phyloP scores from a whole-genome alignment of 768 basidiomycete genomes.

The Stropharia rugosoannulata region DNA sequence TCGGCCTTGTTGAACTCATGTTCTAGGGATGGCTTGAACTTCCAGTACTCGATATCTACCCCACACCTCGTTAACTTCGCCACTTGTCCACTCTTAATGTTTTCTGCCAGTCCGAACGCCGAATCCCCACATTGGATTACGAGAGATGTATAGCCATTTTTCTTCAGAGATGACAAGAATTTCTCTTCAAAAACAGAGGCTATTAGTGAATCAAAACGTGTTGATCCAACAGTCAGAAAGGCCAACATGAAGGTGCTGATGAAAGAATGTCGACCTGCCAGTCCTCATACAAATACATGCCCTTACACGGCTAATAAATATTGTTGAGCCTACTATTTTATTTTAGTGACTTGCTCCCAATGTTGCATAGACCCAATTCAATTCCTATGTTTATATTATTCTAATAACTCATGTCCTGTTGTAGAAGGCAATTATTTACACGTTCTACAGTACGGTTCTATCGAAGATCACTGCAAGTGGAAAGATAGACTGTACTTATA shows the following conservation, averaged over 20 bases:
- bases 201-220: conserved; percentile 77
- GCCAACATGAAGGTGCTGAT: conserved; percentile 35
- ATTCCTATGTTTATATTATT: no score
- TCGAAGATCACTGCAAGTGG: no score
- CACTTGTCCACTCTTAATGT: conserved; percentile 27
- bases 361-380: no score
- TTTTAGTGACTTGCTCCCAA: no score
- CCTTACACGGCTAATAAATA: no score
- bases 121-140: conserved; percentile 83
- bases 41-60: conserved; percentile 63
- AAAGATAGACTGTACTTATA: no score
- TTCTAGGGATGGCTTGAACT: conserved; percentile 72
- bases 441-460: no score
- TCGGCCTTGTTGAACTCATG: conserved; percentile 65
- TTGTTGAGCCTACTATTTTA: no score
- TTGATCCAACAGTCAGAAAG: conserved; percentile 91
- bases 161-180: conserved; percentile 54
- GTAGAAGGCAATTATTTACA: no score
- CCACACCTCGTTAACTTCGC: conserved; percentile 33
- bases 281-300: background rate
- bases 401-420: no score
- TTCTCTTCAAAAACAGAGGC: conserved; percentile 52
- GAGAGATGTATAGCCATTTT: conserved; percentile 57
- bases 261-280: background rate
- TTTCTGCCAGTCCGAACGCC: conserved; percentile 35